Conservation (phyloP, 2,329 filamentous ascomycete genomes). For the Cladosporium phlei region DNA sequence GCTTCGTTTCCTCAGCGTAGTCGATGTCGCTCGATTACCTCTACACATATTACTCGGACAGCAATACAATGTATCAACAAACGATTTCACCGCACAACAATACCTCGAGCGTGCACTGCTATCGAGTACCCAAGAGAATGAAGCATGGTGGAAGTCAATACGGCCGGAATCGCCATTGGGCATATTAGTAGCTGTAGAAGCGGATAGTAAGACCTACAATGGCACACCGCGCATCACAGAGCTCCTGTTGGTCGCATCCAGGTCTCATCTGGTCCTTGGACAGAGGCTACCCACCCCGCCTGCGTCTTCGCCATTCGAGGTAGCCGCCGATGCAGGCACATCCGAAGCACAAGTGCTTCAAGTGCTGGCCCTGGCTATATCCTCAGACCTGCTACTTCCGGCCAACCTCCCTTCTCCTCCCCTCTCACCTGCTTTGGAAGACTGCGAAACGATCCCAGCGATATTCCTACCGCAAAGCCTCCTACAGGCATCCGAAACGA, state of each 20-base stretch:
- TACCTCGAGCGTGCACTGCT: slow-evolving; percentile 39
- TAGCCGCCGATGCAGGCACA: background rate
- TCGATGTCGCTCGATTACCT: slow-evolving; percentile 38
- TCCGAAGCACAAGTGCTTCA: slow-evolving; percentile 15
- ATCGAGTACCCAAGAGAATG: slow-evolving; percentile 12
- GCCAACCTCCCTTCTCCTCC: slow-evolving; percentile 20
- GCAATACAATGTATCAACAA: slow-evolving; percentile 36
- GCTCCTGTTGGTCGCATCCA: slow-evolving; percentile 42
- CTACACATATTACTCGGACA: slow-evolving; percentile 37
- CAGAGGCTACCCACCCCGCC: slow-evolving; percentile 31
- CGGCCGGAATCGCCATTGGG: slow-evolving; percentile 38
- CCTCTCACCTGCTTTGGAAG: slow-evolving; percentile 21
- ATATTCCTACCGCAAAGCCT: slow-evolving; percentile 21
- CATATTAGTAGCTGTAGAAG: slow-evolving; percentile 33
- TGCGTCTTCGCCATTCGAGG: slow-evolving; percentile 25
- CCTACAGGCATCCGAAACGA: slow-evolving; percentile 14
- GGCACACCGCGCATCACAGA: slow-evolving; percentile 33
- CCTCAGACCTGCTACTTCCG: slow-evolving; percentile 36
- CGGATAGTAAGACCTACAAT: background rate
- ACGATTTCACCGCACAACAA: slow-evolving; percentile 29
- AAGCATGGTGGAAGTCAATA: slow-evolving; percentile 35
- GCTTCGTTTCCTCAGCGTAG: slow-evolving; percentile 35
- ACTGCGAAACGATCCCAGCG: slow-evolving; percentile 16
- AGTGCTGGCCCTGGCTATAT: slow-evolving; percentile 41
- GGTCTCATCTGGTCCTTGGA: slow-evolving; percentile 18